Evolutionary conservation across 1,284 basidiomycete genomes (phyloP).

Genomic region (Microbotryum lychnidis-dioicae): DNA sequence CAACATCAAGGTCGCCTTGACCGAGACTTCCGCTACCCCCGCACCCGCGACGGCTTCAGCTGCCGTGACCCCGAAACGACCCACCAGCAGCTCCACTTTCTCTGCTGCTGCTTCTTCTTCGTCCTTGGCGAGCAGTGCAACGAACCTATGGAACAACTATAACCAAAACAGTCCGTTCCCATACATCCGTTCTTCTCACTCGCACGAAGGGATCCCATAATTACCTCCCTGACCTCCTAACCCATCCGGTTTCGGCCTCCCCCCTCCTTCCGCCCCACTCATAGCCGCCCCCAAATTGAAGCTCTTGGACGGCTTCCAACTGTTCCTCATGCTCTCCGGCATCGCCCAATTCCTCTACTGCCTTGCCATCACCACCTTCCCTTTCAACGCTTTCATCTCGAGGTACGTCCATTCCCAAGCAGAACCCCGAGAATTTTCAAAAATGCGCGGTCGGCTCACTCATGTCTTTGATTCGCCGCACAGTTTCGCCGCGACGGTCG

Average conservation of each 20-base stretch:
- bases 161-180: too few species aligned
- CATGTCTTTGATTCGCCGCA: not conserved
- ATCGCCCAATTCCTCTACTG: slow-evolving; percentile 87
- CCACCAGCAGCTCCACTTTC: too few species aligned
- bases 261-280: not conserved
- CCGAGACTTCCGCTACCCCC: too few species aligned
- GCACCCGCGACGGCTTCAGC: too few species aligned
- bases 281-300: slow-evolving; percentile 68
- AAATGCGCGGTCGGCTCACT: not conserved
- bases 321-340: slow-evolving; percentile 87
- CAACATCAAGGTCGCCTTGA: too few species aligned
- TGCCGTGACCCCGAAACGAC: too few species aligned
- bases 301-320: slow-evolving; percentile 84
- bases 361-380: slow-evolving; percentile 81
- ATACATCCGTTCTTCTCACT: too few species aligned
- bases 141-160: too few species aligned
- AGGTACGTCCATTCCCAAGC: slow-evolving; percentile 53
- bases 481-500: slow-evolving; percentile 86
- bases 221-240: too few species aligned
- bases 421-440: not conserved
- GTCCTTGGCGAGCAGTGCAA: too few species aligned
- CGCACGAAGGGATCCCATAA: too few species aligned
- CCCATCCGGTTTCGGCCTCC: not conserved
- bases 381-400: slow-evolving; percentile 93
- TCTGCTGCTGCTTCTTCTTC: too few species aligned